Percentiles rank a stretch among this genome's conserved stretches.
Conservation (phyloP, 257 asterid genomes). For the Nicotiana knightiana region DNA sequence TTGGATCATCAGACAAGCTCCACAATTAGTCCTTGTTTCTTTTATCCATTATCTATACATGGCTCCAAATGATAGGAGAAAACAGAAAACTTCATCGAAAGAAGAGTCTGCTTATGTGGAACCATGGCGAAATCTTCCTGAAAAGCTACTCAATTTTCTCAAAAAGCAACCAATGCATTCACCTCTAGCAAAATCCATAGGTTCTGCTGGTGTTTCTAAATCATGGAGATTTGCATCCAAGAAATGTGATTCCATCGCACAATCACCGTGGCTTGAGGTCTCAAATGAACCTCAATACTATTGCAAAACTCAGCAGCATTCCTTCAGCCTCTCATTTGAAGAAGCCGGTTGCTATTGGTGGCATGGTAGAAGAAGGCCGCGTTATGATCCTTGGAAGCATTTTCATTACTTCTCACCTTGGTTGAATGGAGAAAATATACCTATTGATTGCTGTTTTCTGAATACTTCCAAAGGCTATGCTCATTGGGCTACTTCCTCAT, state of each 20-base stretch:
- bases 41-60: background rate
- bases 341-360: background rate
- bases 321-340: slow-evolving; percentile 7
- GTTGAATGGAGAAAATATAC: background rate
- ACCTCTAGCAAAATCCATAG: background rate
- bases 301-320: slow-evolving; percentile 1
- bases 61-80: background rate
- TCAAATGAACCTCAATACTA: background rate
- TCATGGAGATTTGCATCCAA: background rate
- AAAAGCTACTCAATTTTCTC: slow-evolving; percentile 1
- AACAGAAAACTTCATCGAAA: background rate
- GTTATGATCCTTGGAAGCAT: slow-evolving; percentile 2
- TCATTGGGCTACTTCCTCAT: background rate
- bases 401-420: slow-evolving; percentile 10
- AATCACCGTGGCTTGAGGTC: slow-evolving; percentile 19
- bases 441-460: background rate
- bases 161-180: background rate
- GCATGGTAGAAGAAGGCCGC: background rate
- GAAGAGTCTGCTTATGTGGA: background rate
- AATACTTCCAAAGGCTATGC: background rate
- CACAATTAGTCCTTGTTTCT: background rate
- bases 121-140: slow-evolving; percentile 11
- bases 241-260: slow-evolving; percentile 8
- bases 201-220: slow-evolving; percentile 11
- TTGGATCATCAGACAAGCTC: background rate